Evolutionary conservation across 176 grass and related monocot species (phyloP).

Genomic region (Oryza officinalis): DNA sequence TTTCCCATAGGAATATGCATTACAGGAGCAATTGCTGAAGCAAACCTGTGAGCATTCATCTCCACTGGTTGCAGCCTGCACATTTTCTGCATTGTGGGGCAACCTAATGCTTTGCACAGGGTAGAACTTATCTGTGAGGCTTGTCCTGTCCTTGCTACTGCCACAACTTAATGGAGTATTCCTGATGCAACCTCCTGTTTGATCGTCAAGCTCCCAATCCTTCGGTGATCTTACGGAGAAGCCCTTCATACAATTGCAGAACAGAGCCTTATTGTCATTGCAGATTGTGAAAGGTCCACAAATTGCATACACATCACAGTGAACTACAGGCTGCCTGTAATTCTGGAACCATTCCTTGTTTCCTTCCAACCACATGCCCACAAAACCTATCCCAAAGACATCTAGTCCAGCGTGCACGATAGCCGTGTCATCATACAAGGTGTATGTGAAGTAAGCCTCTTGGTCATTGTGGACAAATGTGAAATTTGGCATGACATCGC

Average conservation of each 20-base stretch:
- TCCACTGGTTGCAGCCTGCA: background rate
- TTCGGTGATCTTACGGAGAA: constrained; percentile 32
- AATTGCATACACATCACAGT: constrained; percentile 42
- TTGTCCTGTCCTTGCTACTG: background rate
- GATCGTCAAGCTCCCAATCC: constrained; percentile 48
- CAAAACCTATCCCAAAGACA: constrained; percentile 25
- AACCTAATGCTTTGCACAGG: constrained; percentile 18
- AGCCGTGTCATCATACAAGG: background rate
- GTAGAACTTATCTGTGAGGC: constrained; percentile 43
- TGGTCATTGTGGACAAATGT: constrained; percentile 13
- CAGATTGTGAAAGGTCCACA: constrained; percentile 64
- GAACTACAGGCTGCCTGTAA: constrained; percentile 9
- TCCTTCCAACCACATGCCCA: constrained; percentile 1
- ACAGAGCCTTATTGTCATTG: background rate
- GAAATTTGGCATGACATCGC: background rate
- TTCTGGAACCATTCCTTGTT: constrained; percentile 23
- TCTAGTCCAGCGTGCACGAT: constrained; percentile 3
- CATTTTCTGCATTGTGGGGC: constrained; percentile 18
- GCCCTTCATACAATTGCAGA: constrained; percentile 52
- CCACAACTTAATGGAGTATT: constrained; percentile 42
- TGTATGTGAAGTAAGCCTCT: constrained; percentile 29
- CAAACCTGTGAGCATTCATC: constrained; percentile 42
- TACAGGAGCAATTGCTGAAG: constrained; percentile 56
- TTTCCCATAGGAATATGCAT: constrained; percentile 38
- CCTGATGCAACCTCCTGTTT: constrained; percentile 45